These are phyloP conservation scores for Rhizoctonia solani DNA, from an alignment of 1,284 basidiomycete species.

Conservation along the genomic window DNA sequence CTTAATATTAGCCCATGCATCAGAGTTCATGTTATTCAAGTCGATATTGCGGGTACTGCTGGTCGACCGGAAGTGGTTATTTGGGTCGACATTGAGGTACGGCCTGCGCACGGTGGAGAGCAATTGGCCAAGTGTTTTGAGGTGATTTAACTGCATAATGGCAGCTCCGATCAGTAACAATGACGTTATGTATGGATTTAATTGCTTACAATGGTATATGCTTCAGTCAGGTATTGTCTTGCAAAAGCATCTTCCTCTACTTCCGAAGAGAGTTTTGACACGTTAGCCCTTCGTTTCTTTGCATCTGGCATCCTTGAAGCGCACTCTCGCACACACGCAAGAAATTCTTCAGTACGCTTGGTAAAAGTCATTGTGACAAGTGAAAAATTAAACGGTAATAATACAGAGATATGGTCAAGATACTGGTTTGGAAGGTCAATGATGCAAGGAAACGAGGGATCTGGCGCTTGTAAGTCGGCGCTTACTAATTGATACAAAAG, in stretches of 20 bases:
- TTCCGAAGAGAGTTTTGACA: slow-evolving; percentile 46
- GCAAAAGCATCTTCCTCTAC: slow-evolving; percentile 49
- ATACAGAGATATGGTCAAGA: slow-evolving; percentile 27
- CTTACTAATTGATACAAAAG: slow-evolving; percentile 12
- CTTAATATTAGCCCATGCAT: slow-evolving; percentile 68
- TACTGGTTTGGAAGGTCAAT: slow-evolving; percentile 10
- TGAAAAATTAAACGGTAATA: not conserved
- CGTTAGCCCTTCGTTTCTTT: slow-evolving; percentile 56
- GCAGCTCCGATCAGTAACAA: slow-evolving; percentile 28
- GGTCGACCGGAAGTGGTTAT: slow-evolving; percentile 55
- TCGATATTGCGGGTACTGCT: slow-evolving; percentile 60
- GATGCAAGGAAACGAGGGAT: slow-evolving; percentile 32
- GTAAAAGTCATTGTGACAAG: slow-evolving; percentile 4
- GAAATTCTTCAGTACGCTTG: slow-evolving; percentile 66
- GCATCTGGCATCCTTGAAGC: slow-evolving; percentile 47
- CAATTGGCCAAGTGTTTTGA: slow-evolving; percentile 70
- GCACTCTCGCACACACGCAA: slow-evolving; percentile 55
- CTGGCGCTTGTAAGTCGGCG: slow-evolving; percentile 23
- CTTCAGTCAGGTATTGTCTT: slow-evolving; percentile 71
- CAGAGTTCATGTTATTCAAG: slow-evolving; percentile 50
- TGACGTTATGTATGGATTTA: no score
- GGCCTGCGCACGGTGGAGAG: slow-evolving; percentile 70
- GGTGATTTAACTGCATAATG: slow-evolving; percentile 65
- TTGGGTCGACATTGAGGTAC: slow-evolving; percentile 74
- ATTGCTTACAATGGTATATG: slow-evolving; percentile 67